Percentiles rank a stretch among this genome's conserved stretches.
These are phyloP conservation scores for Mycena belliarum DNA, from an alignment of 768 basidiomycete genomes.

Conservation along the genomic window DNA sequence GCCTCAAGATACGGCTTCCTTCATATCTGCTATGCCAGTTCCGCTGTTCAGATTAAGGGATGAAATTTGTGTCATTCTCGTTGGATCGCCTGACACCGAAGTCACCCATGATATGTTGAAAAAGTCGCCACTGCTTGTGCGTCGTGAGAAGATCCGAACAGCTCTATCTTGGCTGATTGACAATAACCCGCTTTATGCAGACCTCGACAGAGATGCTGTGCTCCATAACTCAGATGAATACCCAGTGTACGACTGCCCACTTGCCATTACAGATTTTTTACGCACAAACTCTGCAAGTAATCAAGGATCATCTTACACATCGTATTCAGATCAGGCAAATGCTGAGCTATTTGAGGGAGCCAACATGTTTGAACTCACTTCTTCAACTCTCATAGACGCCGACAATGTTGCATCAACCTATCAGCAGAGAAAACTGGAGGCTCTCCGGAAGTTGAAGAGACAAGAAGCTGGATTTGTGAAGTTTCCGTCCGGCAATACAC, in stretches of 20 bases:
- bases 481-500: conserved; percentile 16
- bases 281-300: conserved; percentile 10
- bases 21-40: conserved; percentile 13
- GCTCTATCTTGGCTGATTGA: not conserved
- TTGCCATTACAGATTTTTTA: conserved; percentile 6
- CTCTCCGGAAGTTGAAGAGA: conserved; percentile 7
- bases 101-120: conserved; percentile 15
- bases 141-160: not conserved
- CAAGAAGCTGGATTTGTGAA: conserved; percentile 16
- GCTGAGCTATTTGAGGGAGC: conserved; percentile 8
- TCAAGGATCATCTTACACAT: conserved; percentile 16
- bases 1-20: conserved; percentile 19
- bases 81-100: conserved; percentile 20
- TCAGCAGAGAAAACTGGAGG: conserved; percentile 16
- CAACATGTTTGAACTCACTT: conserved; percentile 1
- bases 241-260: conserved; percentile 15
- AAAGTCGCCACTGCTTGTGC: conserved; percentile 20
- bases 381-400: conserved; percentile 18
- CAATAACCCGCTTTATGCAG: conserved; percentile 12
- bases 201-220: conserved; percentile 8
- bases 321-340: conserved; percentile 21
- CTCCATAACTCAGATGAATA: conserved; percentile 8
- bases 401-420: conserved; percentile 17
- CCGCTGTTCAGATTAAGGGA: conserved; percentile 15
- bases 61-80: conserved; percentile 26